Base-by-base conservation (phyloP, 345 rosid species). In the Ceriops decandra region DNA sequence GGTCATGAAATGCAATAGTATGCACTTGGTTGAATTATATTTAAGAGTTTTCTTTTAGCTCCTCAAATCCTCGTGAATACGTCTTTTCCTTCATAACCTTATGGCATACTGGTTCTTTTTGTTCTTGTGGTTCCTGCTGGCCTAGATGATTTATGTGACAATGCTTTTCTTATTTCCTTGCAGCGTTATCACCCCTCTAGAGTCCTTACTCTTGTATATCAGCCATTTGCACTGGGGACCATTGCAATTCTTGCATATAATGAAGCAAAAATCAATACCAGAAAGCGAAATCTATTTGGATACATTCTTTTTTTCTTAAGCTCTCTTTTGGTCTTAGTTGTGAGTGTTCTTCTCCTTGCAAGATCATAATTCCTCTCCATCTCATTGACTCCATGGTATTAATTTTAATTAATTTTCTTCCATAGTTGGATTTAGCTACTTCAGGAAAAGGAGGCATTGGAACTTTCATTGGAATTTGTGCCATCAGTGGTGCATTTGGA, bases 151-250 rank as follows among this genome's bases (percentile, higher is more conserved):
- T 63, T 22, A 16, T 36, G 66, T 65, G 70, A 64, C 70, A 17
- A 28, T 60, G 8, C 42, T 68, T 75, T 68, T 66, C 22, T 20
- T 33, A 52, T 33, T 19, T 30, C 38, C 61, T 24, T 71, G 82
- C 84, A 93, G 98, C 57, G 68, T 2, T 93, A 87, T 68, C 97
- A 90, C 77, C 84, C 97, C 0, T 82, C 95, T 0, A 86, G 96
- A 68, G 83, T 89, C 24, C 90, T 89, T 52, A 85, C 96, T 33
- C 86, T 93, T 57, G 90, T 86, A 21, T 93, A 90, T 75, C 97
- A 93, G 69, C 85, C 93, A 59, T 80, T 89, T 63, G 96, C 96
- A 2, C 74, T 86, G 28, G 82, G 81, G 72, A 84, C 90, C 51
- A 74, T 86, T 30, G 87, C 83, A 20, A 61, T 84, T 52, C 80